Evolutionary conservation across 164 flowering plant species (phyloP).

Genomic region (Santalum album): DNA sequence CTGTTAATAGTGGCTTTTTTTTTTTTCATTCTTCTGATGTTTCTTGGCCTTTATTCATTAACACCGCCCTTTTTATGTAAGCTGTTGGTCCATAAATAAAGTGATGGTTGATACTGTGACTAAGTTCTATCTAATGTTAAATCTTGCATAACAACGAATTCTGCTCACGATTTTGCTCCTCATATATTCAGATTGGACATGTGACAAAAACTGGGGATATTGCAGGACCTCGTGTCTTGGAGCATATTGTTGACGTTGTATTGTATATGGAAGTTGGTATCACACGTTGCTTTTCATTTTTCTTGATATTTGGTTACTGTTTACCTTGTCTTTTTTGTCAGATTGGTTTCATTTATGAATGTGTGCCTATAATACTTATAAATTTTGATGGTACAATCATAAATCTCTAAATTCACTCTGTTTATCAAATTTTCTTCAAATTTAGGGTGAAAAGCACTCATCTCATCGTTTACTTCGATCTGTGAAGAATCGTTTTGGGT

Average conservation of each 20-base stretch:
- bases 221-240: conserved; percentile 96
- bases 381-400: neutral
- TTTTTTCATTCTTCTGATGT: neutral
- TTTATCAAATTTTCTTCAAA: neutral
- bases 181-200: conserved; percentile 70
- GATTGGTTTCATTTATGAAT: too few relatives aligned
- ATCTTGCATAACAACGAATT: too few relatives aligned
- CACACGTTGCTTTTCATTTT: conserved; percentile 11
- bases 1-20: neutral
- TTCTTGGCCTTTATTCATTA: neutral
- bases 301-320: too few relatives aligned
- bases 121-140: too few relatives aligned
- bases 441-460: conserved; percentile 79
- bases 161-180: too few relatives aligned
- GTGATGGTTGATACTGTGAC: too few relatives aligned
- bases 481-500: conserved; percentile 93
- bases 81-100: neutral
- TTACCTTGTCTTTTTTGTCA: too few relatives aligned
- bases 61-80: neutral
- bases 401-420: neutral
- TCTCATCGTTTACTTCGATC: conserved; percentile 85
- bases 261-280: conserved; percentile 87
- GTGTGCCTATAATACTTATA: neutral
- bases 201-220: conserved; percentile 92
- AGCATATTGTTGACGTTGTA: conserved; percentile 96